These are phyloP conservation scores for Corniculantispora saksenae DNA, from an alignment of 2,329 filamentous ascomycete species.

Conservation along the genomic window DNA sequence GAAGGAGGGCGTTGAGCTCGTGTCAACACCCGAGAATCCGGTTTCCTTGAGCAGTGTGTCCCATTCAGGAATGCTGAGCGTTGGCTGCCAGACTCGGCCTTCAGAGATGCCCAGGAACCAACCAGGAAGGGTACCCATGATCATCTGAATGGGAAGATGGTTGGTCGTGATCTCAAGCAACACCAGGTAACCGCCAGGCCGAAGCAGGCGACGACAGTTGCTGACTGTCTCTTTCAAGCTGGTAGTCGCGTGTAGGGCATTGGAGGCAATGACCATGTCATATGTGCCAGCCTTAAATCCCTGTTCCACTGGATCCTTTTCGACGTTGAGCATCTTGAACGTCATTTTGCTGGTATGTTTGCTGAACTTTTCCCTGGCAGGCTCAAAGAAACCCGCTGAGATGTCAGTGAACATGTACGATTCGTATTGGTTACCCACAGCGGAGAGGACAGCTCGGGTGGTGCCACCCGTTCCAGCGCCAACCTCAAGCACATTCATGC, in stretches of 20 bases:
- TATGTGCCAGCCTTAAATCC: neutral
- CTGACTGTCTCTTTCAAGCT: neutral
- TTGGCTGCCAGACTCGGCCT: neutral
- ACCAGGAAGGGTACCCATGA: neutral
- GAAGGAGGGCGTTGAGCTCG: too few relatives aligned
- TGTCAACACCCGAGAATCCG: neutral
- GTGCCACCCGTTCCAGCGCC: too few relatives aligned
- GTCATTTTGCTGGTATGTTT: neutral
- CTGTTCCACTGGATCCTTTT: neutral
- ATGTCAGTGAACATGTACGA: neutral
- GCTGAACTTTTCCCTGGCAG: neutral
- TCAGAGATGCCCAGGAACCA: too few relatives aligned
- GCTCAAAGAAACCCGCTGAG: neutral
- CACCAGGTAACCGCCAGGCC: neutral
- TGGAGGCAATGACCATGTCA: neutral
- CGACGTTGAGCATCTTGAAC: neutral
- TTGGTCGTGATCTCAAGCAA: neutral
- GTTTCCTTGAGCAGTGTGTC: neutral
- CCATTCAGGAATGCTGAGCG: neutral
- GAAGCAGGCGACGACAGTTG: neutral
- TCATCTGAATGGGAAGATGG: neutral
- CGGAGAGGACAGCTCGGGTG: neutral
- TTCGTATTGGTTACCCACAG: too few relatives aligned
- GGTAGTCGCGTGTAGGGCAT: neutral
- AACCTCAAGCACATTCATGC: too few relatives aligned